phyloP scores from a whole-genome alignment of 2,329 filamentous ascomycete species.

The Xylariaceae sp. region DNA sequence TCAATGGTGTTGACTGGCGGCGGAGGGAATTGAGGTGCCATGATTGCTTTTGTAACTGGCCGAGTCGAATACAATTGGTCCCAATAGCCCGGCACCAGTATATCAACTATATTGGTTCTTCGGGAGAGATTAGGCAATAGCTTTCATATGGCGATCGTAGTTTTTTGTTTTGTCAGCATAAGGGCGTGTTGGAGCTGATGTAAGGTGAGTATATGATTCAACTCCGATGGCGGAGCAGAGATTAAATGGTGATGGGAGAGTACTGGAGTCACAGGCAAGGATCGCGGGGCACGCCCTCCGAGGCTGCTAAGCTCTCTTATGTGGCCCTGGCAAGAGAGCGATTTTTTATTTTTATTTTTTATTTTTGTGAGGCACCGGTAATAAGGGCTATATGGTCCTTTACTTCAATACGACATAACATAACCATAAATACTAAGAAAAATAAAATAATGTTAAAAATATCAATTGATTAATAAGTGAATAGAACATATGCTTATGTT shows the following conservation, averaged over 20 bases:
- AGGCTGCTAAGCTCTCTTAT: no score
- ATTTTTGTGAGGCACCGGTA: no score
- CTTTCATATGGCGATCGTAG: background rate
- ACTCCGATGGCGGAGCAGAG: slow-evolving; percentile 30
- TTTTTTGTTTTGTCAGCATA: background rate
- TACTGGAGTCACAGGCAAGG: background rate
- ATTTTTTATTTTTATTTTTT: no score
- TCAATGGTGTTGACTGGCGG: slow-evolving; percentile 83
- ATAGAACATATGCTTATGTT: no score
- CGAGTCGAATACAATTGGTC: background rate
- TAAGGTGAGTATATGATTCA: slow-evolving; percentile 2
- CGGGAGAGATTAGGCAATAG: background rate
- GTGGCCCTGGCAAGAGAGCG: no score
- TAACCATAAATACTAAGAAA: no score
- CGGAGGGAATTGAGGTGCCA: slow-evolving; percentile 70
- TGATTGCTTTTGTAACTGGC: slow-evolving; percentile 2
- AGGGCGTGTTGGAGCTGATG: slow-evolving; percentile 1
- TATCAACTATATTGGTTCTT: background rate
- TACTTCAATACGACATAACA: no score
- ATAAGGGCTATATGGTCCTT: no score
- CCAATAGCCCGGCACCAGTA: no score
- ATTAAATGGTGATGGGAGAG: background rate
- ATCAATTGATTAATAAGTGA: no score
- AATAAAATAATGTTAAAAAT: no score
- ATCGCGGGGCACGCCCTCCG: no score